Conservation (phyloP, 352 stramenopile genomes). For the Pythium phragmitis region DNA sequence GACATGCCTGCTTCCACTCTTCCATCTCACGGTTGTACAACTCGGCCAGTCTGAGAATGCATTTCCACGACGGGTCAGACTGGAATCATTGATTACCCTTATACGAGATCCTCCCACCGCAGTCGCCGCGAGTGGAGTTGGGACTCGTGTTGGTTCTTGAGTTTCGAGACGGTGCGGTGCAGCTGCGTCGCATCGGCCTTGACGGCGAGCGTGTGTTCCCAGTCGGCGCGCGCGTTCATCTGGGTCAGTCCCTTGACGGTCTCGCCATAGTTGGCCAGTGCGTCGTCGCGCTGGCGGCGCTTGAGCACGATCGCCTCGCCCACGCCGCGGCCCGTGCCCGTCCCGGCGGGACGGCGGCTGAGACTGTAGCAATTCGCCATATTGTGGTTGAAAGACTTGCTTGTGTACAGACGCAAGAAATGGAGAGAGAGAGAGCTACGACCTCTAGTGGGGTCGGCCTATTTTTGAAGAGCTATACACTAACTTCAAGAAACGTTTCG, state of each 20-base stretch:
- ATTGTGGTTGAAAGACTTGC: not conserved
- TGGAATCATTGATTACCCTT: no score
- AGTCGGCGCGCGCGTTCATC: slow-evolving; percentile 63
- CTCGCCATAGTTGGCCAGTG: slow-evolving; percentile 49
- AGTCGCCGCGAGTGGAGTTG: slow-evolving; percentile 62
- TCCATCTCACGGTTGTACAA: slow-evolving; percentile 81
- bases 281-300: slow-evolving; percentile 63
- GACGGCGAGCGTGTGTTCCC: slow-evolving; percentile 60
- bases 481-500: not conserved
- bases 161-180: slow-evolving; percentile 36
- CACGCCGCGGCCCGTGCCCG: slow-evolving; percentile 40
- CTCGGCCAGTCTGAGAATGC: slow-evolving; percentile 46
- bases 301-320: slow-evolving; percentile 77
- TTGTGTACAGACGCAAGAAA: not conserved
- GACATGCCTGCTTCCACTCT: slow-evolving; percentile 59
- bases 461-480: not conserved
- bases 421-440: not conserved
- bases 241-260: slow-evolving; percentile 50
- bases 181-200: slow-evolving; percentile 55
- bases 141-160: slow-evolving; percentile 80
- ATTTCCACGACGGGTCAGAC: not conserved
- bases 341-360: slow-evolving; percentile 10
- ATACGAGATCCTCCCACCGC: slow-evolving; percentile 23
- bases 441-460: not conserved
- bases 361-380: slow-evolving; percentile 16